Evolutionary conservation across 495 filamentous ascomycete species (phyloP).

Genomic region (Filosporella fistucella): DNA sequence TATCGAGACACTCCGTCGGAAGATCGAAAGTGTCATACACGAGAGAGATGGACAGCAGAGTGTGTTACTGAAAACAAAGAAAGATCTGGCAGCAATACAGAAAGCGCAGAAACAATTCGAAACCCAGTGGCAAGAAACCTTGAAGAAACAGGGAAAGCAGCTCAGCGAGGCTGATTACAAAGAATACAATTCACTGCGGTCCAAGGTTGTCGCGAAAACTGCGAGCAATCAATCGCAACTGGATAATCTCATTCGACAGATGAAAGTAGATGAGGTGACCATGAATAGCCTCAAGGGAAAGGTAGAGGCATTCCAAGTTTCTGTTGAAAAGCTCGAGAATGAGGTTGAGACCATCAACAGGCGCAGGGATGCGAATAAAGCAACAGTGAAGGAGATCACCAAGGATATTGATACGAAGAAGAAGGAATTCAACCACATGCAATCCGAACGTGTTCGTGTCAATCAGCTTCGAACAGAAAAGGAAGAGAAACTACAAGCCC

Average conservation of each 20-base stretch:
- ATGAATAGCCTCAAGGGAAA: conserved; percentile 82
- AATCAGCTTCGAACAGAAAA: conserved; percentile 79
- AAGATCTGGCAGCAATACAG: conserved; percentile 75
- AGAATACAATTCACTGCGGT: conserved; percentile 80
- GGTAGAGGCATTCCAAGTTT: conserved; percentile 71
- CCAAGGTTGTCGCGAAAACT: conserved; percentile 81
- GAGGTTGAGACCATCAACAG: conserved; percentile 68
- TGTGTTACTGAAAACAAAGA: conserved; percentile 66
- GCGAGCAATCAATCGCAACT: conserved; percentile 78
- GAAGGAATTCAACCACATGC: conserved; percentile 78
- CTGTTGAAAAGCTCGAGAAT: conserved; percentile 64
- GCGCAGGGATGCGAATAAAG: conserved; percentile 55
- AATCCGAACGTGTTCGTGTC: conserved; percentile 76
- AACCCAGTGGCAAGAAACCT: conserved; percentile 72
- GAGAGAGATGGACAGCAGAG: conserved; percentile 66
- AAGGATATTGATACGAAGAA: conserved; percentile 85
- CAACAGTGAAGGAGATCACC: conserved; percentile 57
- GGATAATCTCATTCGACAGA: conserved; percentile 76
- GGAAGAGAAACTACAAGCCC: conserved; percentile 83
- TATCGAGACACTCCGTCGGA: conserved; percentile 57
- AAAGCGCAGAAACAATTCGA: conserved; percentile 91
- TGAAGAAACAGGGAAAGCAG: conserved; percentile 81
- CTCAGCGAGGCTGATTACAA: conserved; percentile 82
- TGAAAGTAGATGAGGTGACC: conserved; percentile 85
- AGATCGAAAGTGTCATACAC: conserved; percentile 66